A percentile compares a stretch with the other conserved stretches of the same genome.
phyloP scores from a whole-genome alignment of 371 early-diverging fungal genomes.

The Fennellomyces sp. region DNA sequence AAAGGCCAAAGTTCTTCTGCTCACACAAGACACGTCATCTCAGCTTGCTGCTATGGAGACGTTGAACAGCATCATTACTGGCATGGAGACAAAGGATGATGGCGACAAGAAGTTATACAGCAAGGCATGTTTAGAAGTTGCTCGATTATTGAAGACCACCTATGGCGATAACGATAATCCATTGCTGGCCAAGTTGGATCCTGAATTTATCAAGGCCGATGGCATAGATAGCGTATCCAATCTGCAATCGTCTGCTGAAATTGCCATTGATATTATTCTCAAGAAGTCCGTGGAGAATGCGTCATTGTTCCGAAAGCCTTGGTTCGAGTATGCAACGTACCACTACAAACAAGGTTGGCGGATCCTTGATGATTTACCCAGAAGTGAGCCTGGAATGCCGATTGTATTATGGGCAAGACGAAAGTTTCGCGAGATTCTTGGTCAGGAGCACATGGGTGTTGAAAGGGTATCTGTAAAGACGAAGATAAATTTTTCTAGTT shows the following conservation, averaged over 20 bases:
- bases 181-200: constrained; percentile 14
- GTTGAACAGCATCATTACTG: constrained; percentile 14
- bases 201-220: constrained; percentile 24
- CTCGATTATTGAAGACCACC: constrained; percentile 5
- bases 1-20: constrained; percentile 23
- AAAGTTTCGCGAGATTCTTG: constrained; percentile 6
- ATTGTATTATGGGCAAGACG: constrained; percentile 30
- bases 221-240: constrained; percentile 13
- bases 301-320: constrained; percentile 45
- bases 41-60: constrained; percentile 24
- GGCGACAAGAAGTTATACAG: constrained; percentile 21
- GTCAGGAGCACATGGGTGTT: background rate
- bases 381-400: constrained; percentile 18
- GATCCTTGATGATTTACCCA: constrained; percentile 54
- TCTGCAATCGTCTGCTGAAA: constrained; percentile 33
- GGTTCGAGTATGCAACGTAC: constrained; percentile 68
- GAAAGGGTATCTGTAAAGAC: background rate
- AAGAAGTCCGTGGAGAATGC: constrained; percentile 30
- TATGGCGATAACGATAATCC: background rate
- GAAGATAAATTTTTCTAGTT: background rate
- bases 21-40: constrained; percentile 3
- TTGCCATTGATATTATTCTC: constrained; percentile 25
- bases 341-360: constrained; percentile 67
- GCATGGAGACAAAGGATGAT: constrained; percentile 5
- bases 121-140: constrained; percentile 20